Percentiles rank a stretch among this genome's conserved stretches.
Conservation (phyloP, 1,139 yeast species). For the Meyerozyma elateridarum region DNA sequence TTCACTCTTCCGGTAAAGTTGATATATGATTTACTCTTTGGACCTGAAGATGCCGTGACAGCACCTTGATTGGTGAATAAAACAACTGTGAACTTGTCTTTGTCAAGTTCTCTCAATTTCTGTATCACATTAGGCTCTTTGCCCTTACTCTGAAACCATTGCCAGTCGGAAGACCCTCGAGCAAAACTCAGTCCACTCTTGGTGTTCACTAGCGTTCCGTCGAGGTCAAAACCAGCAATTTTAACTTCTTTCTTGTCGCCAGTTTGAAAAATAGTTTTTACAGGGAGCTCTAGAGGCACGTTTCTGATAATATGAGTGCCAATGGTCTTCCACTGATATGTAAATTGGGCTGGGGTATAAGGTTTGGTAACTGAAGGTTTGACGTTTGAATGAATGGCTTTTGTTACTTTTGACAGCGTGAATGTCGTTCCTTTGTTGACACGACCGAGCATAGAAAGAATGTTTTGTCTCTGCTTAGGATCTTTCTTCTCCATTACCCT, state of each 20-base stretch:
- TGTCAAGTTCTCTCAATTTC: slow-evolving; percentile 22
- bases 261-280: slow-evolving; percentile 4
- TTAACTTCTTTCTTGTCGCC: slow-evolving; percentile 16
- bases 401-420: too few relatives aligned
- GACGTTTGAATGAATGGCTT: too few relatives aligned
- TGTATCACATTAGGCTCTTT: slow-evolving; percentile 18
- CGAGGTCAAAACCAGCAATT: slow-evolving; percentile 74
- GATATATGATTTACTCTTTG: slow-evolving; percentile 46
- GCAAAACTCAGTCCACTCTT: slow-evolving; percentile 56
- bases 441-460: too few relatives aligned
- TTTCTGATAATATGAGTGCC: slow-evolving; percentile 35
- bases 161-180: slow-evolving; percentile 63
- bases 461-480: too few relatives aligned
- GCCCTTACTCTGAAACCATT: slow-evolving; percentile 41
- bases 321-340: slow-evolving; percentile 22
- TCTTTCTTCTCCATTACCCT: too few relatives aligned
- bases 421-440: slow-evolving; percentile 6
- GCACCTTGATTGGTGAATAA: slow-evolving; percentile 89
- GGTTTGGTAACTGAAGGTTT: slow-evolving; percentile 3
- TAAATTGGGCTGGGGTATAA: neutral
- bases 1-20: slow-evolving; percentile 45
- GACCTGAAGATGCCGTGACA: slow-evolving; percentile 31
- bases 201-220: slow-evolving; percentile 63
- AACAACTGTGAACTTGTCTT: slow-evolving; percentile 41
- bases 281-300: slow-evolving; percentile 21